phyloP scores from a whole-genome alignment of 2,329 filamentous ascomycete genomes.

The Anisogramma anomala region DNA sequence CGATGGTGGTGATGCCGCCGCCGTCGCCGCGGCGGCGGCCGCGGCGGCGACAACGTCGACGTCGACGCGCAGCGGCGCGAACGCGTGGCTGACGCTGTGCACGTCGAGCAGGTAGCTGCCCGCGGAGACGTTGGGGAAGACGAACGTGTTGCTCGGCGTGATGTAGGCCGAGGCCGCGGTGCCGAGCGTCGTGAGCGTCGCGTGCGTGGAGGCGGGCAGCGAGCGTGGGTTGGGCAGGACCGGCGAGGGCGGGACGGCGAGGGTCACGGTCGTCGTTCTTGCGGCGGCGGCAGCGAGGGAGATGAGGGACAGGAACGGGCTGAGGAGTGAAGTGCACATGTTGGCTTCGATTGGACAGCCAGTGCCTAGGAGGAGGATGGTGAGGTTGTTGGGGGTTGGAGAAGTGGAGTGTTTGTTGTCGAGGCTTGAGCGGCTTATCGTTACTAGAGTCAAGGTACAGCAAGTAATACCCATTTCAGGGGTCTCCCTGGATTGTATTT shows the following conservation, averaged over 20 bases:
- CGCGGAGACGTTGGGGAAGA: slow-evolving; percentile 58
- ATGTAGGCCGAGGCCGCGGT: slow-evolving; percentile 45
- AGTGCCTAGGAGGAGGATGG: too few relatives aligned
- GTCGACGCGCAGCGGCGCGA: slow-evolving; percentile 72
- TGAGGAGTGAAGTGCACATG: slow-evolving; percentile 18
- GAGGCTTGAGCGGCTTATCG: too few relatives aligned
- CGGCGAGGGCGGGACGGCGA: slow-evolving; percentile 30
- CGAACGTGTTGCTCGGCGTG: slow-evolving; percentile 57
- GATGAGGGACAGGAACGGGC: slow-evolving; percentile 24
- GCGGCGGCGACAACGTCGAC: too few relatives aligned
- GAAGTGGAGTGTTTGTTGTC: too few relatives aligned
- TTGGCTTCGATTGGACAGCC: not conserved
- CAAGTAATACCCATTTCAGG: too few relatives aligned
- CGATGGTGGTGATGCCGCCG: too few relatives aligned
- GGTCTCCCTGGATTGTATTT: too few relatives aligned
- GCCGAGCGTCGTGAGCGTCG: slow-evolving; percentile 39
- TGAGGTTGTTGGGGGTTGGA: not conserved
- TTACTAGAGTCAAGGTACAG: too few relatives aligned
- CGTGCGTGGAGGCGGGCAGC: slow-evolving; percentile 56
- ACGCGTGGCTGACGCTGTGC: slow-evolving; percentile 61
- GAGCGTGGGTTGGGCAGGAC: slow-evolving; percentile 36
- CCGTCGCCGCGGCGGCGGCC: slow-evolving; percentile 18
- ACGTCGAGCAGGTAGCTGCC: slow-evolving; percentile 77
- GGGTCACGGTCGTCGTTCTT: slow-evolving; percentile 31
- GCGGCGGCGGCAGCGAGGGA: slow-evolving; percentile 19